phyloP scores from a whole-genome alignment of 2,329 filamentous ascomycete genomes.

The Cladosporium velox region DNA sequence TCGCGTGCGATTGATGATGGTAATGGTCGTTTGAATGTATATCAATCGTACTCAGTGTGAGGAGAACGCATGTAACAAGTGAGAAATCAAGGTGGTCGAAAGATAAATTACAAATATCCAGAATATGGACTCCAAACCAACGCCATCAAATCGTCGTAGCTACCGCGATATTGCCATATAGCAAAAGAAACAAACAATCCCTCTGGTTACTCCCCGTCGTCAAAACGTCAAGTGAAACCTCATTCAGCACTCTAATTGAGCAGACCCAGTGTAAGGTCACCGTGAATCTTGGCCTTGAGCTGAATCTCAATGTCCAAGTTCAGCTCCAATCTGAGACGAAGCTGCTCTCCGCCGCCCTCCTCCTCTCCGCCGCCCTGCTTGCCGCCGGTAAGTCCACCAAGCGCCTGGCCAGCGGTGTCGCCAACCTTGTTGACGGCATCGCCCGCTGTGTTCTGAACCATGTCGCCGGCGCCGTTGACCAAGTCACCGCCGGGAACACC shows the following conservation, averaged over 20 bases:
- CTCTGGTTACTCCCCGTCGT: neutral
- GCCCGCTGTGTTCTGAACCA: slow-evolving; percentile 59
- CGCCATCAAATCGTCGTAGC: slow-evolving; percentile 14
- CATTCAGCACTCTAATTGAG: slow-evolving; percentile 37
- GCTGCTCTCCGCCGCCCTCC: slow-evolving; percentile 49
- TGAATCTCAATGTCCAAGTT: slow-evolving; percentile 65
- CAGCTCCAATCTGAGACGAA: slow-evolving; percentile 59
- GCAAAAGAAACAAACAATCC: slow-evolving; percentile 7
- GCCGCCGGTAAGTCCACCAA: slow-evolving; percentile 52
- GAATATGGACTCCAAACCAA: slow-evolving; percentile 17
- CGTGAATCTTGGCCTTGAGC: slow-evolving; percentile 66
- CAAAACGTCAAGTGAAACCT: slow-evolving; percentile 10
- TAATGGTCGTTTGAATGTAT: neutral
- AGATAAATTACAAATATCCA: slow-evolving; percentile 19
- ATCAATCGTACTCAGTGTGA: neutral
- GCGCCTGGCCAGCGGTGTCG: slow-evolving; percentile 47
- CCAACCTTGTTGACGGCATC: slow-evolving; percentile 47
- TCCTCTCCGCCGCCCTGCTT: slow-evolving; percentile 40
- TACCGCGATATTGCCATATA: neutral
- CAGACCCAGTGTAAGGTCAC: slow-evolving; percentile 61
- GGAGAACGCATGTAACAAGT: neutral
- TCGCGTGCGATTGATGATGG: neutral
- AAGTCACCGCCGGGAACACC: slow-evolving; percentile 54
- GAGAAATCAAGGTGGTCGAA: neutral
- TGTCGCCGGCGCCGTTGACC: slow-evolving; percentile 55